Evolutionary conservation across 768 basidiomycete species (phyloP).

Genomic region (Polyporus arcularius): DNA sequence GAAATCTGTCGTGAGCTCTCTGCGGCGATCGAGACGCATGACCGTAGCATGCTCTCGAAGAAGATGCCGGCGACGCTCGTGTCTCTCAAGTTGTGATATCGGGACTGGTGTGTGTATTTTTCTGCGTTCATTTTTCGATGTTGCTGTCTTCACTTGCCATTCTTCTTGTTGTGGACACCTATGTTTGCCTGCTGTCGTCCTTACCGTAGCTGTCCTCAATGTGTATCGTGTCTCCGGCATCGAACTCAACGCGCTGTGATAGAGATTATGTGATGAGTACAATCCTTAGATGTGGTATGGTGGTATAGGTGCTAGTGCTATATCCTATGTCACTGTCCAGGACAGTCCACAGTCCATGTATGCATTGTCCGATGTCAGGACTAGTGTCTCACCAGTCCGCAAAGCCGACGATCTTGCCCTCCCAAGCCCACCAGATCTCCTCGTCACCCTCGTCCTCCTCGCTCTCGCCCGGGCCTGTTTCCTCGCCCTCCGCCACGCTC

Average conservation of each 20-base stretch:
- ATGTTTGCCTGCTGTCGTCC: no score
- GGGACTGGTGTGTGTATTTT: no score
- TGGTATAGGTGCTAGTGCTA: background rate
- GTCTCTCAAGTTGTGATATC: background rate
- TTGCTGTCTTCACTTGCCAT: no score
- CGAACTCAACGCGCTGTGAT: no score
- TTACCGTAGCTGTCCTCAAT: no score
- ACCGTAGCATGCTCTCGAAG: constrained; percentile 48
- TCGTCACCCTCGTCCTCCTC: constrained; percentile 43
- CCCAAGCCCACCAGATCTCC: constrained; percentile 55
- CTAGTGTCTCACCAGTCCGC: constrained; percentile 40
- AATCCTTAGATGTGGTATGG: background rate
- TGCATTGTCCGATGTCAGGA: background rate
- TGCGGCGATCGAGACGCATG: constrained; percentile 47
- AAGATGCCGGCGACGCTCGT: constrained; percentile 48
- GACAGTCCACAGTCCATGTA: background rate
- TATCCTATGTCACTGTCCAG: background rate
- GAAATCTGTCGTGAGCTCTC: constrained; percentile 38
- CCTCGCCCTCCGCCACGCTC: background rate
- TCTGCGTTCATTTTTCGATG: no score
- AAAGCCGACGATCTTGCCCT: constrained; percentile 49
- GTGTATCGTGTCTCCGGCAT: no score
- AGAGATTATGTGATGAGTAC: background rate
- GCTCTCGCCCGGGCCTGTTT: constrained; percentile 14
- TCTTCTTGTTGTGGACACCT: no score